A percentile compares a stretch with the other conserved stretches of the same genome.
These are phyloP conservation scores for Orychophragmus violaceus DNA, from an alignment of 345 rosid species.

Conservation along the genomic window DNA sequence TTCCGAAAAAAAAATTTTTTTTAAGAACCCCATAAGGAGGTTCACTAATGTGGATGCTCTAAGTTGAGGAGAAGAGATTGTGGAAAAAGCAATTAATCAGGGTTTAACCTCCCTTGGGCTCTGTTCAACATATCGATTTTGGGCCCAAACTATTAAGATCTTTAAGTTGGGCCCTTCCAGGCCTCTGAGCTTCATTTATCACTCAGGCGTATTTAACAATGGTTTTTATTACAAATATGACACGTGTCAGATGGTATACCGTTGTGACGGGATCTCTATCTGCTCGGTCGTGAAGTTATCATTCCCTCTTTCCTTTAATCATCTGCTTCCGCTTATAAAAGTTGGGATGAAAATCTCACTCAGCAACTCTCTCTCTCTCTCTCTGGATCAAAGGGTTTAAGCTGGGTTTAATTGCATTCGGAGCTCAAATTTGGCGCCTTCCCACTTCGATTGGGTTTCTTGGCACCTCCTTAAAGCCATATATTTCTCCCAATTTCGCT, in stretches of 20 bases:
- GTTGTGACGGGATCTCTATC: background rate
- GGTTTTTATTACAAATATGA: background rate
- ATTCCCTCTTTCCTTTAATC: background rate
- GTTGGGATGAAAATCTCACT: background rate
- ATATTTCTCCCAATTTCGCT: background rate
- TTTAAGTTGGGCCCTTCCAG: background rate
- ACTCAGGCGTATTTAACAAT: no score
- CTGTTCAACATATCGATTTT: background rate
- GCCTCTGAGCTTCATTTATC: background rate
- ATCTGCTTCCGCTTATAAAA: background rate
- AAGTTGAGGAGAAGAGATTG: background rate
- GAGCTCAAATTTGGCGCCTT: conserved; percentile 21
- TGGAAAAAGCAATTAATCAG: background rate
- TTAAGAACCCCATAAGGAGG: no score
- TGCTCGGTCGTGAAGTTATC: background rate
- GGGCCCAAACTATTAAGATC: background rate
- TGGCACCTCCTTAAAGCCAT: background rate
- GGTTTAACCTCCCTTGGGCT: conserved; percentile 15
- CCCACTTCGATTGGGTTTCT: conserved; percentile 1
- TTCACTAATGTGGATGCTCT: no score
- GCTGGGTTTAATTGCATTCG: conserved; percentile 13
- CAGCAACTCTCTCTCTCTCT: background rate
- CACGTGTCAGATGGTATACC: background rate
- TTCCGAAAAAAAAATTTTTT: no score
- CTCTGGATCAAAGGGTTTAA: background rate